Conservation (phyloP, 768 basidiomycete species). For the Hypsizygus marmoreus region DNA sequence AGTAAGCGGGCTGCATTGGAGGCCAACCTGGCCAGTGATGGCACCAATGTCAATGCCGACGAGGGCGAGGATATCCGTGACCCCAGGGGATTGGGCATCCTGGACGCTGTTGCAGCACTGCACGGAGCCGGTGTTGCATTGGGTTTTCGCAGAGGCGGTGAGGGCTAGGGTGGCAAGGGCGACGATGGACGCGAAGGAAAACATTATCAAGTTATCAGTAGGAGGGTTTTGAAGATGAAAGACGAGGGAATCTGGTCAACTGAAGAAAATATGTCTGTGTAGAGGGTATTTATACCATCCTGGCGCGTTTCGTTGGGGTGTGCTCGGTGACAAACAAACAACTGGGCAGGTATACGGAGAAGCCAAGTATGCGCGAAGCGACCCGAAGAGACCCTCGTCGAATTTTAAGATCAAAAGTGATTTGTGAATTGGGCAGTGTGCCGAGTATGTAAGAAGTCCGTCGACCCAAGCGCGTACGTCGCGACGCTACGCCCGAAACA, state of each 20-base stretch:
- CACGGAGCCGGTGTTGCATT: constrained; percentile 20
- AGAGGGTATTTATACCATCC: no score
- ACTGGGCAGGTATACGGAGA: no score
- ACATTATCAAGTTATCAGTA: background rate
- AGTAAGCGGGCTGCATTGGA: constrained; percentile 22
- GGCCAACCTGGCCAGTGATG: constrained; percentile 16
- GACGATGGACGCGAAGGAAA: constrained; percentile 12
- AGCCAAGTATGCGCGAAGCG: no score
- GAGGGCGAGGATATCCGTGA: constrained; percentile 6
- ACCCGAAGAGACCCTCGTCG: no score
- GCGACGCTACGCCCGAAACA: no score
- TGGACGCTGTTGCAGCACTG: constrained; percentile 21
- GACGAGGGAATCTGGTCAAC: background rate
- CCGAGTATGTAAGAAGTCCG: no score
- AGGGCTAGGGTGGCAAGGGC: constrained; percentile 6
- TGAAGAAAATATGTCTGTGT: no score
- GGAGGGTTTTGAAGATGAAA: background rate
- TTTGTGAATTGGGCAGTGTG: no score
- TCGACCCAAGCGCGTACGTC: no score
- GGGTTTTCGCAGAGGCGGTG: background rate
- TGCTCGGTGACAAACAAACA: no score
- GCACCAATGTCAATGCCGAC: constrained; percentile 12
- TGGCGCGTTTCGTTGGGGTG: no score
- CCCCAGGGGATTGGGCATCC: background rate
- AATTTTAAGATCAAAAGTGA: no score